Percentiles rank a stretch among this genome's conserved stretches.
These are phyloP conservation scores for Schizonepeta tenuifolia DNA, from an alignment of 257 asterid species.

Conservation along the genomic window DNA sequence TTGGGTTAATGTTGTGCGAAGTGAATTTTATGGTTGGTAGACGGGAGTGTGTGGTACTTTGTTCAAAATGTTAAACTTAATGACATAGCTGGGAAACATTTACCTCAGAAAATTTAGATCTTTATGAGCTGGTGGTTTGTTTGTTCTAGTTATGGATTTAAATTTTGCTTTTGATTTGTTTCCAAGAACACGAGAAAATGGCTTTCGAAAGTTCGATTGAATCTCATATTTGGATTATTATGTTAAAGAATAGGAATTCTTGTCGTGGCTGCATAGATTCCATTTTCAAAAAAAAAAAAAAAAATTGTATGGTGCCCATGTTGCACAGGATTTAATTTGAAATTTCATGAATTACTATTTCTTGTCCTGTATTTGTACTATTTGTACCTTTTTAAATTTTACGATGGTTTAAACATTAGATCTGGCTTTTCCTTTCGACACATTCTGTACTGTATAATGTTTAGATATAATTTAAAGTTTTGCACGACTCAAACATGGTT, in stretches of 20 bases:
- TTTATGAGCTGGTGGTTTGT: background rate
- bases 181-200: background rate
- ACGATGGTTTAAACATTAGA: slow-evolving; percentile 8
- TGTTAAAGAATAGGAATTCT: background rate
- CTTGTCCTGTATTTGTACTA: background rate
- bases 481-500: slow-evolving; percentile 23
- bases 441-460: background rate
- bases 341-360: background rate
- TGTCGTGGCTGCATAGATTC: background rate
- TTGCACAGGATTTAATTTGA: slow-evolving; percentile 15
- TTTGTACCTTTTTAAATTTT: too few relatives aligned
- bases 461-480: background rate
- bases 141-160: background rate
- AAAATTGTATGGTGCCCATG: slow-evolving; percentile 25
- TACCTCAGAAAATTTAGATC: background rate
- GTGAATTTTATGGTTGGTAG: too few relatives aligned
- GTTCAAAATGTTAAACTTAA: background rate
- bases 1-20: background rate
- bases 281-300: background rate
- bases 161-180: background rate
- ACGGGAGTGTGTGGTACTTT: background rate
- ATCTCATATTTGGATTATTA: slow-evolving; percentile 8
- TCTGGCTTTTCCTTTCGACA: background rate
- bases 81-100: background rate
- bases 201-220: background rate